Conservation (phyloP, 2,329 filamentous ascomycete genomes). For the Fusarium sp. region DNA sequence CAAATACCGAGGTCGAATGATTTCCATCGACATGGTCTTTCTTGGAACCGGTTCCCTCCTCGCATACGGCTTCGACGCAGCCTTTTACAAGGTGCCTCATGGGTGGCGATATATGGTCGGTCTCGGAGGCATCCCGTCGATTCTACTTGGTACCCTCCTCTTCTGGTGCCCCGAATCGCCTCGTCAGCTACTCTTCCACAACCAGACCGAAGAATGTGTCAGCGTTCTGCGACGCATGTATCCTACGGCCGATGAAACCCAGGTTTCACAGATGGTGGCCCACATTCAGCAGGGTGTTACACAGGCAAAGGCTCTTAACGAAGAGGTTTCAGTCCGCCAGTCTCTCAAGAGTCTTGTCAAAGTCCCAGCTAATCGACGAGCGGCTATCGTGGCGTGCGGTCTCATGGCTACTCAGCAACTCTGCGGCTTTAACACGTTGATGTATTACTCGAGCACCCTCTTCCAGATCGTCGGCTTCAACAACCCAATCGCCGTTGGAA, state of each 20-base stretch:
- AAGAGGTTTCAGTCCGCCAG: slow-evolving; percentile 28
- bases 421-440: slow-evolving; percentile 41
- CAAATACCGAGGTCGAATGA: slow-evolving; percentile 41
- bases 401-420: slow-evolving; percentile 56
- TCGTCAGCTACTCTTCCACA: slow-evolving; percentile 39
- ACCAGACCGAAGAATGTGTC: slow-evolving; percentile 49
- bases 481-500: slow-evolving; percentile 57
- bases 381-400: slow-evolving; percentile 55
- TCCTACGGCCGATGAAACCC: slow-evolving; percentile 30
- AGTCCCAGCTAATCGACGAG: slow-evolving; percentile 49
- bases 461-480: slow-evolving; percentile 43
- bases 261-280: slow-evolving; percentile 45
- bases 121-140: slow-evolving; percentile 33
- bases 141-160: slow-evolving; percentile 30
- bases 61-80: slow-evolving; percentile 46
- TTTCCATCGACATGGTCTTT: slow-evolving; percentile 41
- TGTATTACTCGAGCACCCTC: slow-evolving; percentile 39
- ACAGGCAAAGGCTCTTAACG: slow-evolving; percentile 28
- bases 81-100: slow-evolving; percentile 48
- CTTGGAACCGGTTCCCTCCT: slow-evolving; percentile 35
- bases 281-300: slow-evolving; percentile 24
- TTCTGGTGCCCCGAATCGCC: slow-evolving; percentile 37
- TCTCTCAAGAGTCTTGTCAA: neutral
- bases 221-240: slow-evolving; percentile 31
- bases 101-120: slow-evolving; percentile 40